Evolutionary conservation across 257 asterid species (phyloP), one percentile per base, ranked within the genome.

Genomic region (Scutellaria galericulata): DNA sequence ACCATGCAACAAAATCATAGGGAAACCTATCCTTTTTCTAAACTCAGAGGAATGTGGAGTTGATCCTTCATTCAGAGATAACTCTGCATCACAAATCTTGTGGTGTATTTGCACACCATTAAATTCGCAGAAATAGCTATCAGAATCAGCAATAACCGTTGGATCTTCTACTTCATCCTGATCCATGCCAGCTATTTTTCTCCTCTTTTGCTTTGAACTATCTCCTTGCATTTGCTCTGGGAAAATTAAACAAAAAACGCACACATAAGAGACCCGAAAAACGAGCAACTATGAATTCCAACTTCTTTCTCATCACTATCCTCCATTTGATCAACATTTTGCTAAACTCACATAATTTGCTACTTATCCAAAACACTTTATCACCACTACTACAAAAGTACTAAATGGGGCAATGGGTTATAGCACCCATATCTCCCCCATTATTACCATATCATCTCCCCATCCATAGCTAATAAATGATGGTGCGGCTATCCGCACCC

Each of bases 1-100:
- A 4, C 99, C 99, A 69, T 94, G 99, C 79, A 94, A 74, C 80
- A 94, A 72, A 77, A 94, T 86, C 84, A 91, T 79, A n/a, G 99
- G 98, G 79, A 85, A 75, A 22, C 75, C 71, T 60, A 77, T 47
- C 77, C 72, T 71, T 70, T 79, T 83, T 41, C 69, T 72, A 54
- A 39, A 45, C 47, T 47, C 37, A 77, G 76, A 68, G 52, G 81
- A 62, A 65, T 64, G 81, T 41, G 86, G 67, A 75, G 71, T 42
- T 3, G 71, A 64, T 48, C 68, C 82, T 66, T 84, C 82, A 45
- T 57, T 64, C 3, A 57, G 70, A 44, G 73, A 67, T 64, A 71
- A 44, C 40, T 83, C 87, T 0, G 86, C 78, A 71, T 89, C 91
- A 73, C 76, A 84, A 61, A 91, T 75, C 82, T 94, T 94, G 84